Conservation (phyloP, 176 grass and related monocot genomes). For the Echinochloa phyllopogon region DNA sequence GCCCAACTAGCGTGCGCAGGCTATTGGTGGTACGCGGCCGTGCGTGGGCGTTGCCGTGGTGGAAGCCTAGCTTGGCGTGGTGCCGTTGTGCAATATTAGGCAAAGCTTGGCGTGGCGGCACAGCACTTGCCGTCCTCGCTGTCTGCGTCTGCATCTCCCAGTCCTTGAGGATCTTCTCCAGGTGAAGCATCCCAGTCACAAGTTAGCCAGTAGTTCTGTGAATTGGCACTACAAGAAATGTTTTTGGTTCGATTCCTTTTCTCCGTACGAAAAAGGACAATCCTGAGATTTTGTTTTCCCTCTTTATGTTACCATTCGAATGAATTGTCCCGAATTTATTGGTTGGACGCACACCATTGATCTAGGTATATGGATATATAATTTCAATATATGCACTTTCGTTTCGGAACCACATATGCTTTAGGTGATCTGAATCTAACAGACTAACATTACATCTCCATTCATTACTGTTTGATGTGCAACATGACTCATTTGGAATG, state of each 20-base stretch:
- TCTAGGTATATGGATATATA: background rate
- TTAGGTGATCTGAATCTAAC: background rate
- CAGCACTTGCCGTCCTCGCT: constrained; percentile 69
- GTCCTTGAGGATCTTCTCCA: background rate
- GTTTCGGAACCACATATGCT: no score
- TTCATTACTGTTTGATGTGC: background rate
- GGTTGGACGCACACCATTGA: background rate
- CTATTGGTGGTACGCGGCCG: no score
- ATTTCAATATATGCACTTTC: background rate
- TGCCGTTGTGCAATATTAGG: no score
- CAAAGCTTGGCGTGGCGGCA: no score
- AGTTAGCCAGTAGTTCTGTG: background rate
- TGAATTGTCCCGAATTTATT: background rate
- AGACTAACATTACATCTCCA: background rate
- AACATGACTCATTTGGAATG: background rate
- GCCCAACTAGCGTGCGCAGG: no score
- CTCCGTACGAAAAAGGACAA: background rate
- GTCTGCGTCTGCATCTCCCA: constrained; percentile 83
- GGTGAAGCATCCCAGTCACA: background rate
- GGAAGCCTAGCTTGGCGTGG: no score
- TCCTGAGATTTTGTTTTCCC: background rate
- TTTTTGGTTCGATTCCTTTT: background rate
- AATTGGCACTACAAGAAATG: background rate
- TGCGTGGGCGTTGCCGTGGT: no score
- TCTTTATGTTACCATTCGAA: background rate